Evolutionary conservation across 345 rosid species (phyloP), one percentile per base, ranked within the genome.

Genomic region (Pugionium cornutum): DNA sequence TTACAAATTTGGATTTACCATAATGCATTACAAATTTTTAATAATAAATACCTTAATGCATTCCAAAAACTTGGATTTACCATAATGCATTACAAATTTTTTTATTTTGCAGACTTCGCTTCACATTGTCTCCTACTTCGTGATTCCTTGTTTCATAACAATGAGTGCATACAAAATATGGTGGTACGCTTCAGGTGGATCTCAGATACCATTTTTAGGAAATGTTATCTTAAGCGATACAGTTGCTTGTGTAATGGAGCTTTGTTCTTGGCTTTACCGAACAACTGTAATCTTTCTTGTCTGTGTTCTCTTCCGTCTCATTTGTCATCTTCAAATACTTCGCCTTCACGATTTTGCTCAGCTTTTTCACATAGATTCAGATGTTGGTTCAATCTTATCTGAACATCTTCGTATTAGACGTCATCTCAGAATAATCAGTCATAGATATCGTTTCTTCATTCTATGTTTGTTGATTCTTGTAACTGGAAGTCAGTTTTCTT

Each of bases 101-200:
- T 51, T 51, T 3, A 7, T 70, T 30, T 26, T 78, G 80, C 89
- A 90, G 97, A 81, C 90, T 39, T 94, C 99, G 43, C 52, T 88
- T 69, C 84, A 79, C 69, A 75, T 94, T 42, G 80, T 94, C 8
- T 78, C 75, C 18, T 26, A 77, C 51, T 94, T 94, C 64, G 96
- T 82, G 66, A 67, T 81, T 6, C 96, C 97, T 0, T 88, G 97
- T 71, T 85, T 90, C 59, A 1, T 78, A 58, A 86, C 84, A 37
- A 95, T 88, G 75, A 74, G 79, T 36, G 95, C 92, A 35, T 94
- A 94, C 81, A 94, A 94, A 75, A 86, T 86, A 64, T 94, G 99
- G 99, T 89, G 97, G 98, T 89, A 92, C 50, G 88, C 95, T 0
- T 92, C 99, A n/a, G 97, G 94, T 58, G 96, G 94, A 69, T 88